Evolutionary conservation across 106 monocot genomes (phyloP).

Genomic region (Triglochin maritima): DNA sequence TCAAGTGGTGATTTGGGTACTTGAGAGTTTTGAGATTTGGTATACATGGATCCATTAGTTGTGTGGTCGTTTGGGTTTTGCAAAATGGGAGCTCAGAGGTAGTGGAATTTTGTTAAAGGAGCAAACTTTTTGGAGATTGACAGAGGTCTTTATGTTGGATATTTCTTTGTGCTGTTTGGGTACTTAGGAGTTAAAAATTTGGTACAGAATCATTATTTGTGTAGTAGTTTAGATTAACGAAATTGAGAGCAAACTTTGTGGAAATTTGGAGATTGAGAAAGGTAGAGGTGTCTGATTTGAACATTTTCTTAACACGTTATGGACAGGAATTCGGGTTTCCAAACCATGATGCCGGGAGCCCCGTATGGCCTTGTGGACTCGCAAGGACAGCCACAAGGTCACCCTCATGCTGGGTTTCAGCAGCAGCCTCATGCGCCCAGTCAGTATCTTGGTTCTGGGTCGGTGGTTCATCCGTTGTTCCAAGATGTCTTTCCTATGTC

Average conservation of each 20-base stretch:
- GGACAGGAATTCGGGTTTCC: slow-evolving; percentile 26
- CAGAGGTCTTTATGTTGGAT: background rate
- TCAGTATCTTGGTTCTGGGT: slow-evolving; percentile 10
- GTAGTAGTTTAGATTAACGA: background rate
- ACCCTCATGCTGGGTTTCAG: slow-evolving; percentile 11
- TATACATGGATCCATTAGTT: too few relatives aligned
- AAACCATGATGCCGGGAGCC: slow-evolving; percentile 28
- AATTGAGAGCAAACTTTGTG: background rate
- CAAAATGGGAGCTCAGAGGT: too few relatives aligned
- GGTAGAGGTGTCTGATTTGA: background rate
- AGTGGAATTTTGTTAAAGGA: background rate
- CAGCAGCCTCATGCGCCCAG: slow-evolving; percentile 5
- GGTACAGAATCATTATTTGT: too few relatives aligned
- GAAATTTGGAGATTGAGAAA: background rate
- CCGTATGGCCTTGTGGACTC: slow-evolving; percentile 28
- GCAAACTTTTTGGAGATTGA: background rate
- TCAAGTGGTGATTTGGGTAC: too few relatives aligned
- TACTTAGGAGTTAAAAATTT: too few relatives aligned
- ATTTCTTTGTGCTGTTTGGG: background rate
- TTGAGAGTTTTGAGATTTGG: too few relatives aligned
- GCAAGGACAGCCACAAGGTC: slow-evolving; percentile 23
- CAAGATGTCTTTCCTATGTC: slow-evolving; percentile 23
- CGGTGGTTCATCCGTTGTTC: slow-evolving; percentile 16
- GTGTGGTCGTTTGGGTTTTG: too few relatives aligned
- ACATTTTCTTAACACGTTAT: slow-evolving; percentile 4